Percentiles rank a stretch among this genome's conserved stretches.
Evolutionary conservation across 139 green algal species (phyloP).

Genomic region (Pseudopediastrum boryanum): DNA sequence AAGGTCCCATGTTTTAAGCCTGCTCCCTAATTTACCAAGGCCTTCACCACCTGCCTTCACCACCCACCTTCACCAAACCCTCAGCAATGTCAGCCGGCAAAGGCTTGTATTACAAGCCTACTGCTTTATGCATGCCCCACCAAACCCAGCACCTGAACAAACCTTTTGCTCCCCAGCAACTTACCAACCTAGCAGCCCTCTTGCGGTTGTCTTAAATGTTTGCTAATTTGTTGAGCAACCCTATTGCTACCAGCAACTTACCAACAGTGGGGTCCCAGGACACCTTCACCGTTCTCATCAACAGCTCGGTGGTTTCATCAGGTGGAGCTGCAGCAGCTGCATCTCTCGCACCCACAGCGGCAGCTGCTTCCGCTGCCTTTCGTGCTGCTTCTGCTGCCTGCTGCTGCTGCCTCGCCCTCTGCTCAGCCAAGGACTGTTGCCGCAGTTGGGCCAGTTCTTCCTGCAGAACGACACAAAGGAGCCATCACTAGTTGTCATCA

Average conservation of each 20-base stretch:
- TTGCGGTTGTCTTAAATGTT: too few species aligned
- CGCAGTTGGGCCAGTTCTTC: conserved; percentile 72
- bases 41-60: not conserved
- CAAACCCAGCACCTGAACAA: not conserved
- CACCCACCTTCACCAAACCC: not conserved
- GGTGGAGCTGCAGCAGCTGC: conserved; percentile 7
- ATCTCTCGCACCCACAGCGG: not conserved
- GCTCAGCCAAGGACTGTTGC: conserved; percentile 40
- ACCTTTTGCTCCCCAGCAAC: not conserved
- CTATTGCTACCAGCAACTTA: not conserved
- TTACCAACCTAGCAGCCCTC: not conserved
- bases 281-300: conserved; percentile 69
- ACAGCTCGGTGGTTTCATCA: conserved; percentile 47
- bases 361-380: conserved; percentile 3
- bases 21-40: not conserved
- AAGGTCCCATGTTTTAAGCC: not conserved
- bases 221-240: not conserved
- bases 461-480: too few species aligned
- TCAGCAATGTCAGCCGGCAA: not conserved
- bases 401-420: conserved; percentile 32
- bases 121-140: too few species aligned
- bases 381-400: conserved; percentile 29
- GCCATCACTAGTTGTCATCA: too few species aligned
- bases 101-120: not conserved
- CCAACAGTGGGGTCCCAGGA: conserved; percentile 50